Percentiles rank a stretch among this genome's conserved stretches.
These are phyloP conservation scores for Closterium sp. DNA, from an alignment of 139 green algal genomes.

Conservation along the genomic window DNA sequence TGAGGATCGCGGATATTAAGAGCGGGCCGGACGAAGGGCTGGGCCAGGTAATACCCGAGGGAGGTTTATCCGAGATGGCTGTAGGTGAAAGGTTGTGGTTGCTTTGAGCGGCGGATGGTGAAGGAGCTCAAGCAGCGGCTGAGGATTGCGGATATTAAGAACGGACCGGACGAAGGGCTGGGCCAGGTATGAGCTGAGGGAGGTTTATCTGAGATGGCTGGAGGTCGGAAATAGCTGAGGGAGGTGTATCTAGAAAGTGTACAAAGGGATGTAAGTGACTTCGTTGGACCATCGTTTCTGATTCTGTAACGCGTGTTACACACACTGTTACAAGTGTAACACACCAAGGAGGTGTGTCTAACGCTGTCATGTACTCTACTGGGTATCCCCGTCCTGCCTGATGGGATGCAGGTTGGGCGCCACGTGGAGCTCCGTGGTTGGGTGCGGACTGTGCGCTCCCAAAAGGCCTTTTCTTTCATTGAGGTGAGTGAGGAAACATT, in stretches of 20 bases:
- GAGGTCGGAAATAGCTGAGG: background rate
- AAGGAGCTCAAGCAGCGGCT: constrained; percentile 16
- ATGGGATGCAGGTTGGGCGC: constrained; percentile 18
- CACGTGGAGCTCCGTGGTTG: constrained; percentile 53
- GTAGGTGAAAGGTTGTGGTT: no score
- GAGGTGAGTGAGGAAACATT: constrained; percentile 33
- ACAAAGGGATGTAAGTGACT: no score
- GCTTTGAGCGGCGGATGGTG: background rate
- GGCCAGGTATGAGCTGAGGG: background rate
- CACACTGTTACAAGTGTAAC: no score
- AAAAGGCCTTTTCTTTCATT: constrained; percentile 60
- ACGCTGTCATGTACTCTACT: no score
- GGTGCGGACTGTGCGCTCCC: constrained; percentile 56
- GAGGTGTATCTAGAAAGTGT: background rate
- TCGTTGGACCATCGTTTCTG: no score
- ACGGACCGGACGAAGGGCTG: constrained; percentile 28
- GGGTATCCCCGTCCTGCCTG: background rate
- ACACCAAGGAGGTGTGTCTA: no score
- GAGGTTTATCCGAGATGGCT: background rate
- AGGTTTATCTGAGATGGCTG: background rate
- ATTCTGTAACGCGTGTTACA: no score
- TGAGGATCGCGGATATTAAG: constrained; percentile 41
- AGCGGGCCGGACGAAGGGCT: constrained; percentile 27
- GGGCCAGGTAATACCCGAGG: background rate
- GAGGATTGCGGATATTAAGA: constrained; percentile 37